phyloP scores from a whole-genome alignment of 2,329 filamentous ascomycete genomes.

The Claviceps paspali region DNA sequence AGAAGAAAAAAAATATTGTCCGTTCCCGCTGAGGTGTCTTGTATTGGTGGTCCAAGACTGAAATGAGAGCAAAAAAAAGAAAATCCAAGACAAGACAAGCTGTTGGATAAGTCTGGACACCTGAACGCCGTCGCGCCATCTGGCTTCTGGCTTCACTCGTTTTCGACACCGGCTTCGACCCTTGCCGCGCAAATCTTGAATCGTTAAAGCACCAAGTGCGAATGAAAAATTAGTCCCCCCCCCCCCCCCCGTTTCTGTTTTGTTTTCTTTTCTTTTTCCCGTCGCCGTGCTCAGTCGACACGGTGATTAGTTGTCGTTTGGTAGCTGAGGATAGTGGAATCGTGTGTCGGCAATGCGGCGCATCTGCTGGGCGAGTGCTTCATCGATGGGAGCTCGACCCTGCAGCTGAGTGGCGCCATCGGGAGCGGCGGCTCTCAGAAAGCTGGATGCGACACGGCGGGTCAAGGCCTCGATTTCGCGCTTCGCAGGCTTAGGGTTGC shows the following conservation, averaged over 20 bases:
- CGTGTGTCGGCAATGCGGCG: conserved; percentile 8
- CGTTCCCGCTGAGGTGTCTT: conserved; percentile 5
- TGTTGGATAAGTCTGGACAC: conserved; percentile 3
- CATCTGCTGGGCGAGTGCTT: conserved; percentile 6
- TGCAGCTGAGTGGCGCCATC: neutral
- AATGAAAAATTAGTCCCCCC: no score
- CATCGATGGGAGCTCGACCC: conserved; percentile 4
- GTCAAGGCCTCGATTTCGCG: conserved; percentile 14
- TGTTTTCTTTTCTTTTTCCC: neutral
- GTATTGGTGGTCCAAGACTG: neutral
- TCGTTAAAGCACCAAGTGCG: neutral
- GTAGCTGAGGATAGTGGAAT: conserved; percentile 13
- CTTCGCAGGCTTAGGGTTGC: conserved; percentile 13
- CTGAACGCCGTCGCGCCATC: neutral
- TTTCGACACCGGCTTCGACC: neutral
- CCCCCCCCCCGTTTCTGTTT: no score
- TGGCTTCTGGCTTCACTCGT: neutral
- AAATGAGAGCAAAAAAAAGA: neutral
- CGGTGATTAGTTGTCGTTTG: conserved; percentile 2
- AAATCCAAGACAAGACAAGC: neutral
- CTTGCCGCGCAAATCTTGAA: neutral
- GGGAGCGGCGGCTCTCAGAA: neutral
- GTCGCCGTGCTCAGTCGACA: neutral
- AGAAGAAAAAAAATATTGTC: conserved; percentile 4
- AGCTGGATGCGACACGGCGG: neutral